Percentiles rank a stretch among this genome's conserved stretches.
These are phyloP conservation scores for Botrytis deweyae DNA, from an alignment of 2,329 filamentous ascomycete genomes.

Conservation along the genomic window DNA sequence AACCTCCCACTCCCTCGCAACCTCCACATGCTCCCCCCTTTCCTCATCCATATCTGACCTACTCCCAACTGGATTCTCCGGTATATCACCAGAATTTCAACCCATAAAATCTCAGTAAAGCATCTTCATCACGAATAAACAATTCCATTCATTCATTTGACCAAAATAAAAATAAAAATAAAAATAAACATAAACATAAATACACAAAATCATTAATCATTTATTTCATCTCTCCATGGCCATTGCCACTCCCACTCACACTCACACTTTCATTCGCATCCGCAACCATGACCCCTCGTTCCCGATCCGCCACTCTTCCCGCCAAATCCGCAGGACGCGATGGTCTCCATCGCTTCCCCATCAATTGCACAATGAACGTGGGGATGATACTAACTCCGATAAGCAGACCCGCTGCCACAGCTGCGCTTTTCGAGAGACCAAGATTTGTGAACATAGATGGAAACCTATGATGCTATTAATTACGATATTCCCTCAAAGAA, in stretches of 20 bases:
- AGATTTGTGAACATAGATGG: conserved; percentile 43
- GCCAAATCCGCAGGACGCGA: background rate
- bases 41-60: too few relatives aligned
- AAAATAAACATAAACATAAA: too few relatives aligned
- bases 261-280: background rate
- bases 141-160: background rate
- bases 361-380: conserved; percentile 38
- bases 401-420: conserved; percentile 42
- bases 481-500: background rate
- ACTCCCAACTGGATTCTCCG: too few relatives aligned
- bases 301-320: background rate
- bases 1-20: too few relatives aligned
- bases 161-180: too few relatives aligned
- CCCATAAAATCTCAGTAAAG: background rate
- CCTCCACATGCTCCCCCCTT: too few relatives aligned
- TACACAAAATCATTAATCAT: conserved; percentile 3
- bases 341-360: conserved; percentile 23
- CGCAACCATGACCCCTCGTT: background rate
- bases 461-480: conserved; percentile 34
- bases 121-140: background rate
- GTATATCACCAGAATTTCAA: too few relatives aligned
- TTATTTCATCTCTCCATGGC: background rate
- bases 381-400: conserved; percentile 39
- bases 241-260: background rate
- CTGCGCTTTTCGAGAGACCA: conserved; percentile 40